Evolutionary conservation across 169 alveolate genomes (phyloP), one percentile per base, ranked within the genome.

Genomic region (Plasmodium gonderi): DNA sequence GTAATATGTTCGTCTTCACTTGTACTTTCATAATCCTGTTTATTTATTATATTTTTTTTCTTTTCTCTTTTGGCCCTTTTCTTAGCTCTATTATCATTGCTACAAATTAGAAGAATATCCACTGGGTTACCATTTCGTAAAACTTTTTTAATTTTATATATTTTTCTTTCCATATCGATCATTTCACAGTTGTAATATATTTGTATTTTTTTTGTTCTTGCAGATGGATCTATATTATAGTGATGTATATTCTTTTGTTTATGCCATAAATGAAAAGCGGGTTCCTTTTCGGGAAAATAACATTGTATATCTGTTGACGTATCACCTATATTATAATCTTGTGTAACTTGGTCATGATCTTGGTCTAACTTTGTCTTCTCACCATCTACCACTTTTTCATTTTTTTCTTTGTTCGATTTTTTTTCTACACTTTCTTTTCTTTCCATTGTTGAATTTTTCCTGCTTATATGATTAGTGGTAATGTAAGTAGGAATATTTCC

Each of bases 171-270:
- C 85, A 85, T 36, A 40, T 85, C 92, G 65, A 42, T 26, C 85
- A 75, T 74, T 85, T 85, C 92, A 77, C 87, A 85, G 51, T 85
- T 85, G 33, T 85, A 67, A 77, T 85, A 85, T 23, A 85, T 74
- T 85, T 85, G 92, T 6, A 85, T 85, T 42, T 72, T 85, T 74
- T 85, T 85, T 44, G 87, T 74, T 85, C 67, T 85, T 17, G 51
- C 68, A 11, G 79, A 85, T 38, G 92, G 92, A 33, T 85, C 92
- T 44, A 85, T 67, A 31, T 85, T 75, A 33, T 85, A 85, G 42
- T 76, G 33, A 42, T 40, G 47, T 3, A 3, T 23, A 17, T 51
- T 79, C 17, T 9, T 51, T 85, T 26, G 54, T 12, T 68, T 45
- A 29, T 60, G 42, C 38, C 31, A 20, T 49, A 36, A 17, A 47